phyloP scores from a whole-genome alignment of 345 rosid species.

The Pelargonium nanum region DNA sequence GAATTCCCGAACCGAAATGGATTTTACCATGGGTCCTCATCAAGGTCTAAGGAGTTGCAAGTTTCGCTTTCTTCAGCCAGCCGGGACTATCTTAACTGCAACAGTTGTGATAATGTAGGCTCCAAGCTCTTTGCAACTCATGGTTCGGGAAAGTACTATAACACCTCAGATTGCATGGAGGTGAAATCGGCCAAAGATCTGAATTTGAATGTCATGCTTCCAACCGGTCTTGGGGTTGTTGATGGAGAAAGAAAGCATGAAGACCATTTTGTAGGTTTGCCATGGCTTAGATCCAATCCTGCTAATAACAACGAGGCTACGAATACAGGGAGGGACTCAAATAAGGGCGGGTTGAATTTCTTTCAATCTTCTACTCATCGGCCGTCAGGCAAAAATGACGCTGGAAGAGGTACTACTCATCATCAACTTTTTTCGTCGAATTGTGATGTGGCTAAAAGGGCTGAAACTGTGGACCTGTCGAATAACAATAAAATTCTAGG shows the following conservation, averaged over 20 bases:
- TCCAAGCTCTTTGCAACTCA: constrained; percentile 19
- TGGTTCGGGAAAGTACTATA: constrained; percentile 19
- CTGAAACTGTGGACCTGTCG: constrained; percentile 22
- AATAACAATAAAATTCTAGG: constrained; percentile 47
- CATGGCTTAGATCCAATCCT: constrained; percentile 57
- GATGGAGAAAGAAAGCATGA: constrained; percentile 39
- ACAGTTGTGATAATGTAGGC: constrained; percentile 20
- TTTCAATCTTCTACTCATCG: constrained; percentile 24
- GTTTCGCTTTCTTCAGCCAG: constrained; percentile 16
- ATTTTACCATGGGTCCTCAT: constrained; percentile 11
- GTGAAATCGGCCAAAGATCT: constrained; percentile 27
- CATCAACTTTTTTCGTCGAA: constrained; percentile 29
- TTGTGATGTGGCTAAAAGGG: constrained; percentile 21
- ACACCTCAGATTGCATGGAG: constrained; percentile 21
- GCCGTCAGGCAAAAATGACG: constrained; percentile 27
- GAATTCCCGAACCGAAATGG: constrained; percentile 42
- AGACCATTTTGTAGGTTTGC: constrained; percentile 31
- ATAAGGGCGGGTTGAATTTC: constrained; percentile 21
- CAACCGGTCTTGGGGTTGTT: constrained; percentile 27
- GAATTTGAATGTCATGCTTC: constrained; percentile 37
- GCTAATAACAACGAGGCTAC: constrained; percentile 23
- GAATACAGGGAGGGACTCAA: constrained; percentile 32
- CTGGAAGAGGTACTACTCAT: constrained; percentile 18
- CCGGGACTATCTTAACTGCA: constrained; percentile 22
- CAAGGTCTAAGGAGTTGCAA: constrained; percentile 9